A percentile compares a stretch with the other conserved stretches of the same genome.
Conservation (phyloP, 2,329 filamentous ascomycete genomes). For the Aspergillus sclerotialis region DNA sequence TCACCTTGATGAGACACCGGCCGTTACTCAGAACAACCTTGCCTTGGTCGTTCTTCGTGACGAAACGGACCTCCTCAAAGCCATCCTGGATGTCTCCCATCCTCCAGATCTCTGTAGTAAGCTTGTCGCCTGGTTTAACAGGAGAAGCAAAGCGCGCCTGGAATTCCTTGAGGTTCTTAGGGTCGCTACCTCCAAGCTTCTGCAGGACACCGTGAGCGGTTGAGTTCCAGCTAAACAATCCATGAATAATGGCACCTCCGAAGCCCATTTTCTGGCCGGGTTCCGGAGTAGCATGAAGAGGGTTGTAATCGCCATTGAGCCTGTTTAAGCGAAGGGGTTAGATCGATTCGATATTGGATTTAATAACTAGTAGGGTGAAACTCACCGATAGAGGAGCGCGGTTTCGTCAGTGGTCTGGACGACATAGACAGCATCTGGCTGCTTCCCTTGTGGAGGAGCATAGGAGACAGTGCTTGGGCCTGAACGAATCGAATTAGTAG, state of each 20-base stretch:
- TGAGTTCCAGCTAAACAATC: conserved; percentile 80
- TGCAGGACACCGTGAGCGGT: conserved; percentile 67
- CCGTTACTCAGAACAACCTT: conserved; percentile 87
- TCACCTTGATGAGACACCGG: conserved; percentile 66
- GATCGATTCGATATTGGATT: background rate
- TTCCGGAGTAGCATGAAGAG: conserved; percentile 79
- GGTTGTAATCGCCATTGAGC: conserved; percentile 91
- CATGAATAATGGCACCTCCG: conserved; percentile 81
- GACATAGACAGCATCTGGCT: conserved; percentile 63
- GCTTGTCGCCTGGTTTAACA: conserved; percentile 74
- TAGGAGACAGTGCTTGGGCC: conserved; percentile 67
- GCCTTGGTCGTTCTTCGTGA: conserved; percentile 67
- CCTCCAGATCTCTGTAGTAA: conserved; percentile 75
- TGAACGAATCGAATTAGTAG: conserved; percentile 10
- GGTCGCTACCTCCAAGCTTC: conserved; percentile 66
- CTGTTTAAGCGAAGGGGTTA: conserved; percentile 35
- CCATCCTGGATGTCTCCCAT: conserved; percentile 56
- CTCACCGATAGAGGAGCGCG: conserved; percentile 63
- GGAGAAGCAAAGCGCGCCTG: conserved; percentile 82
- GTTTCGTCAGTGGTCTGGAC: conserved; percentile 67
- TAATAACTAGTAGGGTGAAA: background rate
- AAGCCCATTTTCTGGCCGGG: conserved; percentile 87
- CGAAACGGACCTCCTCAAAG: conserved; percentile 78
- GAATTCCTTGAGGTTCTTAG: conserved; percentile 78
- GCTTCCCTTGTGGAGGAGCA: conserved; percentile 64